Evolutionary conservation across 345 rosid genomes (phyloP), one percentile per base, ranked within the genome.

Genomic region (Microthlaspi erraticum): DNA sequence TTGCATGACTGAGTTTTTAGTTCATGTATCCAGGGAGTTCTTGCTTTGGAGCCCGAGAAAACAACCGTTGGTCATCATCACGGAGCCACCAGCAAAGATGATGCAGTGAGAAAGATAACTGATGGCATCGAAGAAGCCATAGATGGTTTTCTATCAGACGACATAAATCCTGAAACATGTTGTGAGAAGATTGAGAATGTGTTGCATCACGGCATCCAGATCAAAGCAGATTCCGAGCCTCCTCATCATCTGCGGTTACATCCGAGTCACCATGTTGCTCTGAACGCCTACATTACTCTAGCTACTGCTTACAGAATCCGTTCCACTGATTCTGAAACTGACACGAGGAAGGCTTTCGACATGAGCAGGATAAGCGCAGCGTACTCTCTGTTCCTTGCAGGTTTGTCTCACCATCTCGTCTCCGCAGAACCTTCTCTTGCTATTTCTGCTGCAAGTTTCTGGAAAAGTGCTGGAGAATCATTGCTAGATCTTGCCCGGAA

Each of bases 331-430:
- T 72, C 80, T 44, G 76, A 78, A 50, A 53, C 16, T 18, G 80
- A 68, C 41, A 60, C 41, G 11, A 8, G 37, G 38, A 78, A 81
- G 72, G 83, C 71, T 75, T 82, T 83, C 67, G 60, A 77, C 59
- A 64, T 81, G 80, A 68, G 65, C 59, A 80, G 87, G 71, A 74
- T 60, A 20, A 74, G 92, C 77, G 90, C 86, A 10, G 96, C 90
- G 9, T 93, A 90, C 81, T 83, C 90, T 34, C 64, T 93, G 37
- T 81, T 90, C 70, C 88, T 90, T 66, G 97, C 96, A 2, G 60
- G 84, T 62, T 83, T 79, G 38, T 80, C 85, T 43, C 73, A 86
- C 78, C 82, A 76, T 73, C 80, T 90, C 31, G 76, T 83, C 45
- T 17, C 54, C 7, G 66, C 54, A 36, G 96, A 93, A 65, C 42